A percentile compares a stretch with the other conserved stretches of the same genome.
These are phyloP conservation scores for Scutellaria baicalensis DNA, from an alignment of 257 asterid genomes.

Conservation along the genomic window DNA sequence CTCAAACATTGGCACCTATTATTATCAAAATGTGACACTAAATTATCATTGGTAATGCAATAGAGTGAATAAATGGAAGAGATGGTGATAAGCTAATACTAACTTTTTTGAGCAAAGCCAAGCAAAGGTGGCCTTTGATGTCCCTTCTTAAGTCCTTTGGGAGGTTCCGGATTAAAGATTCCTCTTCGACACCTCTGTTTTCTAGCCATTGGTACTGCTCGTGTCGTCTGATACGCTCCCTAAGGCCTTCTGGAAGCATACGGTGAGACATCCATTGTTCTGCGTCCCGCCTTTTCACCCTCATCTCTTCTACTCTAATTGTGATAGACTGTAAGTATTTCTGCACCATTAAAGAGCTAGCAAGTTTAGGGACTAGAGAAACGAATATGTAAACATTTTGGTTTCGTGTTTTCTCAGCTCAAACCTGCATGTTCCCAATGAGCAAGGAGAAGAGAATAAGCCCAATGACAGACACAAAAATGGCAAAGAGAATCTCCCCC, in stretches of 20 bases:
- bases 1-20: slow-evolving; percentile 57
- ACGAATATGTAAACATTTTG: background rate
- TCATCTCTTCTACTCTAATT: slow-evolving; percentile 30
- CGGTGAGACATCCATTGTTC: slow-evolving; percentile 51
- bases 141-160: slow-evolving; percentile 69
- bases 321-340: slow-evolving; percentile 33
- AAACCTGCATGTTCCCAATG: slow-evolving; percentile 46
- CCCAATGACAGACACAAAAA: slow-evolving; percentile 33
- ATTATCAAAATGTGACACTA: too few species aligned
- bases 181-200: slow-evolving; percentile 63
- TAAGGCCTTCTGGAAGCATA: slow-evolving; percentile 32
- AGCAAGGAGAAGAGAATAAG: slow-evolving; percentile 33
- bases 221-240: slow-evolving; percentile 28
- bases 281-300: slow-evolving; percentile 29
- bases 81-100: background rate
- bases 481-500: slow-evolving; percentile 34
- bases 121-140: slow-evolving; percentile 62
- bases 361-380: background rate
- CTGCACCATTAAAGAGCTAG: slow-evolving; percentile 8
- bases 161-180: slow-evolving; percentile 46
- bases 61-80: background rate
- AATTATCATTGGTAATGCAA: too few species aligned
- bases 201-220: slow-evolving; percentile 57
- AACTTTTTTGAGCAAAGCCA: slow-evolving; percentile 50
- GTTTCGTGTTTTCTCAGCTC: background rate